phyloP scores from a whole-genome alignment of 2,329 filamentous ascomycete species.

The Fusarium sp. region DNA sequence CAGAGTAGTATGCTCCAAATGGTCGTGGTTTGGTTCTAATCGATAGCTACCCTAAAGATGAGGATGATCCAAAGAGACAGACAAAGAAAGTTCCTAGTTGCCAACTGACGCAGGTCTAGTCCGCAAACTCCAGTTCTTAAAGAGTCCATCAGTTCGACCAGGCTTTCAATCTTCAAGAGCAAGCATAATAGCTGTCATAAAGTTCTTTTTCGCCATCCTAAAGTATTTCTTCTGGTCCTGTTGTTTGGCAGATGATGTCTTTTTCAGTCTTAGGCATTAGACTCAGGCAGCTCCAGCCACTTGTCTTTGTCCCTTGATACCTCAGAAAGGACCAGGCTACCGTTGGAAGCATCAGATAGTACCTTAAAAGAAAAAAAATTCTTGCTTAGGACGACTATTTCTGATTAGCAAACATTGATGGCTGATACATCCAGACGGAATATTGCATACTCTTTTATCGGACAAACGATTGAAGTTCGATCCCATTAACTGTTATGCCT shows the following conservation, averaged over 20 bases:
- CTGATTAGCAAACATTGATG: not conserved
- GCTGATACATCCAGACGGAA: not conserved
- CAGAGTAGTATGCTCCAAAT: not conserved
- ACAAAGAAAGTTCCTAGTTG: not conserved
- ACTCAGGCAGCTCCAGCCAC: too few relatives aligned
- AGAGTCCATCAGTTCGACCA: not conserved
- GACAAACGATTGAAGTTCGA: not conserved
- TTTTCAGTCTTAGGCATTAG: too few relatives aligned
- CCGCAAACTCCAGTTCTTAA: not conserved
- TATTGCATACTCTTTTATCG: not conserved
- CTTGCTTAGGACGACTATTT: fast-evolving
- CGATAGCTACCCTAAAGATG: not conserved
- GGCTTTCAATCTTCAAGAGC: not conserved
- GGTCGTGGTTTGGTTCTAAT: not conserved
- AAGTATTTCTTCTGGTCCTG: too few relatives aligned
- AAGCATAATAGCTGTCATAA: too few relatives aligned
- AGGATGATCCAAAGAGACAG: not conserved
- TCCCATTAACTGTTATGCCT: not conserved
- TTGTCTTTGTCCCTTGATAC: too few relatives aligned
- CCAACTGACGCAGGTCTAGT: not conserved
- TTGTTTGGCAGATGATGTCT: too few relatives aligned
- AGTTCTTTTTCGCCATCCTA: too few relatives aligned
- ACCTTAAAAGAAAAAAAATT: too few relatives aligned
- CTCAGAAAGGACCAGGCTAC: too few relatives aligned
- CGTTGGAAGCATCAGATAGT: too few relatives aligned